phyloP scores from a whole-genome alignment of 2,329 filamentous ascomycete genomes.

The Neofusicoccum kwambonambiense region DNA sequence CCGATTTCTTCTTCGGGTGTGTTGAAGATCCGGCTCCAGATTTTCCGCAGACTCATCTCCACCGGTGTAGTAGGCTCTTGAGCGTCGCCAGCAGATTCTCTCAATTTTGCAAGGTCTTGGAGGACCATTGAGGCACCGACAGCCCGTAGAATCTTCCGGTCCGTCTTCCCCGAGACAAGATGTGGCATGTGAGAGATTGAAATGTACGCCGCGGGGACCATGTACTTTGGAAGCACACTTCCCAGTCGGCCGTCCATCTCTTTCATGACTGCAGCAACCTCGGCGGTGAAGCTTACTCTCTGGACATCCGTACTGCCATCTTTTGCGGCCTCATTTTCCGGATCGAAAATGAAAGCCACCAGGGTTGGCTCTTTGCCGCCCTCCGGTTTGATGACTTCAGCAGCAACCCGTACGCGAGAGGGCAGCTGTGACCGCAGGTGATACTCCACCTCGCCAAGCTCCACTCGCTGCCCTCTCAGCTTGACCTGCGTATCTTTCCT shows the following conservation, averaged over 20 bases:
- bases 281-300: slow-evolving; percentile 39
- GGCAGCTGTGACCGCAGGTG: slow-evolving; percentile 63
- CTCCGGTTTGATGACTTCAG: slow-evolving; percentile 46
- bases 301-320: slow-evolving; percentile 18
- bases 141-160: slow-evolving; percentile 25
- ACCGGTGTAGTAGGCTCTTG: background rate
- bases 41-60: slow-evolving; percentile 1
- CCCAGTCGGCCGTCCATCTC: slow-evolving; percentile 46
- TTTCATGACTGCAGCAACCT: slow-evolving; percentile 63
- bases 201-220: slow-evolving; percentile 46
- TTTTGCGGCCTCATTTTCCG: slow-evolving; percentile 36
- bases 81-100: background rate
- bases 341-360: slow-evolving; percentile 55
- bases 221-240: slow-evolving; percentile 30
- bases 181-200: slow-evolving; percentile 44
- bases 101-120: slow-evolving; percentile 17
- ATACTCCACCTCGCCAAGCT: slow-evolving; percentile 40
- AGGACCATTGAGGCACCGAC: slow-evolving; percentile 22
- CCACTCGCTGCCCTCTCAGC: slow-evolving; percentile 38
- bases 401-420: slow-evolving; percentile 53
- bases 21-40: slow-evolving; percentile 19
- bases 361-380: slow-evolving; percentile 34
- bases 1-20: slow-evolving; percentile 41
- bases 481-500: slow-evolving; percentile 52
- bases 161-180: slow-evolving; percentile 45